Evolutionary conservation across 495 filamentous ascomycete species (phyloP), one percentile per base, ranked within the genome.

Genomic region (Choiromyces venosus): DNA sequence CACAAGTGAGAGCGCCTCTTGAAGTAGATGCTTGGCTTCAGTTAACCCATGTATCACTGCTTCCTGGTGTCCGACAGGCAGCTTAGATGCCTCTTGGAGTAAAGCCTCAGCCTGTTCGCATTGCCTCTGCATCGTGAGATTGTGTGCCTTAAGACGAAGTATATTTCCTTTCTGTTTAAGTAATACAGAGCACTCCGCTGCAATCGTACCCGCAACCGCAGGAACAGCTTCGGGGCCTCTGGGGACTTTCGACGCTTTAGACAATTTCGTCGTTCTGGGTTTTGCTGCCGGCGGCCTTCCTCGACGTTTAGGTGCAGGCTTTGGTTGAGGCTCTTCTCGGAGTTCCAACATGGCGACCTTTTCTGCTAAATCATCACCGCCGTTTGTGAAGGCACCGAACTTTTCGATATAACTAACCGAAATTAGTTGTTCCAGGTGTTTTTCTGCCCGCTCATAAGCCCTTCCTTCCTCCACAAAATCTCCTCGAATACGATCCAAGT

Each of bases 1-100:
- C 83, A 99, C 89, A 67, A 89, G 85, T 29, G 89, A 87, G 75
- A 91, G 82, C 69, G 87, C 90, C 82, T 89, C 85, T 8, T 85
- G 82, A 70, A 92, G 82, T 10, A 89, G 83, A 52, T 86, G 84
- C 64, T 86, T 85, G 3, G 89, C 89, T 81, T 86, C 85, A n/a
- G 85, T 82, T n/a, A 91, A 81, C 18, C 85, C 84, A 65, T 87
- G 85, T 61, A 85, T 76, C 44, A 84, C 72, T 77, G 83, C 33
- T 81, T 86, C 83, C 46, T 82, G 82, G 71, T 66, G 85, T 67
- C 76, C 83, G 56, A 76, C 82, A 81, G 73, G 83, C 39, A 84
- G 82, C 25, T 82, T 81, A 25, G 81, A 82, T 38, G 86, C 85
- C 38, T 86, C 84, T 42, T 83, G 76, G 12, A 93, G 83, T 16